Base-by-base conservation (phyloP, 345 rosid species). In the Populus tremula region DNA sequence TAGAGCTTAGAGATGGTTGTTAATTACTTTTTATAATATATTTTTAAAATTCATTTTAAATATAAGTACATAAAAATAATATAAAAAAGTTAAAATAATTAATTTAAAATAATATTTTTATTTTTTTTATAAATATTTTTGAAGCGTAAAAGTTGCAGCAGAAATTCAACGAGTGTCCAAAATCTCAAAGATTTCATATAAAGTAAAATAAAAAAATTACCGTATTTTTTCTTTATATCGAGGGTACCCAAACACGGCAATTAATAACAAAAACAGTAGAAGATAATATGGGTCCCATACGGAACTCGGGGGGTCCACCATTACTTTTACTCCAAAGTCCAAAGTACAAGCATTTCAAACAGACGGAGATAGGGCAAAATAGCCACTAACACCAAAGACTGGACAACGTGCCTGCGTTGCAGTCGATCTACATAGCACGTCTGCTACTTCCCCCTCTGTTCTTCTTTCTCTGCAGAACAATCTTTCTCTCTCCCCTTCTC, bases 331-430 rank as follows among this genome's bases (percentile, higher is more conserved):
- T 53, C 23, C 9, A 20, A 47, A 53, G 2, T 6, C 1, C 13
- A 5, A 25, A 5, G 56, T 0, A 27, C 27, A 18, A 6, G 9
- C 23, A 49, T 8, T 50, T 53, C 11, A 17, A 27, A 12, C 16
- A 12, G 33, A 10, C 14, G 65, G 49, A 59, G 69, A 69, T 76
- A 76, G 74, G 74, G 79, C 70, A 29, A 68, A 36, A 27, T 67
- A 67, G 53, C 43, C 47, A 54, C 79, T 5, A 6, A 68, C 69
- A 6, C 4, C 31, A 29, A 53, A 50, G 45, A 76, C 31, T 14
- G 29, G 64, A 59, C 27, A 59, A 3, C 13, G 64, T 23, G 64
- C 64, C 64, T 74, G 54, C 69, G 54, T 73, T 33, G 63, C 72
- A 33, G 64, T 77, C 75, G 69, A 64, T 78, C 76, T 38, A 3